Conservation (phyloP, 805 yeast genomes). For the Zygosaccharomyces lentus region DNA sequence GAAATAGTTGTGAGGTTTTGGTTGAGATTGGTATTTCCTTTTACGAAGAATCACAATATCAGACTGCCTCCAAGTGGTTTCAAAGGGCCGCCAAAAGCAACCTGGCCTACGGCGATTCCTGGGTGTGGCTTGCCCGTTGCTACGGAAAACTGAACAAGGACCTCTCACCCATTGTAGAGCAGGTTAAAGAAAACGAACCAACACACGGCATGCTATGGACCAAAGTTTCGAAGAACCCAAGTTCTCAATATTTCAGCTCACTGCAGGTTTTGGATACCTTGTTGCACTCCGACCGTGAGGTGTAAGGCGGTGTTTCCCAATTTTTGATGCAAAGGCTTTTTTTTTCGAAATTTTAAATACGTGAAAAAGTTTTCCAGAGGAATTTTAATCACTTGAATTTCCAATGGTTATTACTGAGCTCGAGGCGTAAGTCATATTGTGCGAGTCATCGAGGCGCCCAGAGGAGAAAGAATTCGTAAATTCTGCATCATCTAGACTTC, state of each 20-base stretch:
- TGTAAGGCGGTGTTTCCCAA: background rate
- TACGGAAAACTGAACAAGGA: slow-evolving; percentile 33
- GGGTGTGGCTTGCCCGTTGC: slow-evolving; percentile 61
- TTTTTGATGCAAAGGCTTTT: background rate
- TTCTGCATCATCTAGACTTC: background rate
- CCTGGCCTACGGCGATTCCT: slow-evolving; percentile 64
- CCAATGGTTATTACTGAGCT: slow-evolving; percentile 3
- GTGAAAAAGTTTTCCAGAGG: slow-evolving; percentile 24
- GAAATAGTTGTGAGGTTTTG: slow-evolving; percentile 55
- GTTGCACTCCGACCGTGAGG: background rate
- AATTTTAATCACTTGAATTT: slow-evolving; percentile 14
- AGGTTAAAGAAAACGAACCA: slow-evolving; percentile 48
- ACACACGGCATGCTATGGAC: slow-evolving; percentile 63
- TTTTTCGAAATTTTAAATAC: background rate
- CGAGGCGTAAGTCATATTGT: background rate
- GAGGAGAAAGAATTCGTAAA: background rate
- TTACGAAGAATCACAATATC: slow-evolving; percentile 58
- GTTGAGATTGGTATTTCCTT: slow-evolving; percentile 62
- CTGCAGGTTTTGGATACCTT: slow-evolving; percentile 38
- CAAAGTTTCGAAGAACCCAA: slow-evolving; percentile 43
- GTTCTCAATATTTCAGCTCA: slow-evolving; percentile 41
- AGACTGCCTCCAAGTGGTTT: slow-evolving; percentile 69
- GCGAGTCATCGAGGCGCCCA: slow-evolving; percentile 3
- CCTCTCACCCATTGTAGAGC: slow-evolving; percentile 1
- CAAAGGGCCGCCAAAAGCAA: slow-evolving; percentile 59